Base-by-base conservation (phyloP, 1,284 basidiomycete genomes). In the Earliella scabrosa region DNA sequence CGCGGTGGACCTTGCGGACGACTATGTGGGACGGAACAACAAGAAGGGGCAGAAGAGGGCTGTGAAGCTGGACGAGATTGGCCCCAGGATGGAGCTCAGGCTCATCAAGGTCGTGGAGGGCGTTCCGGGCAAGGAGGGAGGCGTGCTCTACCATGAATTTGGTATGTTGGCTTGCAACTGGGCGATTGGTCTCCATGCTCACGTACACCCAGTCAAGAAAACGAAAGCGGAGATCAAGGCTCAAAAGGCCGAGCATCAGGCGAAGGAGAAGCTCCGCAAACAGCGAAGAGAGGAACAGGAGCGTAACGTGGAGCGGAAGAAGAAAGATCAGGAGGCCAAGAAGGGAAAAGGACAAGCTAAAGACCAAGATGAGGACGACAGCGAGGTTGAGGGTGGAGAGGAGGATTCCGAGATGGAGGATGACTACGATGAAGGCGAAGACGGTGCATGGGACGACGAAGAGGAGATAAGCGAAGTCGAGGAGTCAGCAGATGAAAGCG, bases 31-130 rank as follows among this genome's bases (percentile, higher is more conserved):
- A 18, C 78, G 96, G 68, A 97, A 96, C 59, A 98, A 98, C 72
- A 88, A 88, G 68, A 93, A 90, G 71, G 95, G 95, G 2, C 86
- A 92, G 69, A 88, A 92, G 74, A 86, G 95, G 61, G 97, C 97
- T 2, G 93, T 99, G 1, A 82, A 88, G 58, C 77, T 99, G 54
- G 90, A 96, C 53, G 97, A 99, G 75, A 87, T 98, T 48, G 97
- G 97, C 0, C 97, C 97, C 26, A 80, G 97, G 65, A 89, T 99
- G 86, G 97, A 99, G 74, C 76, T 98, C 63, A 83, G 85, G 64
- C 79, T 99, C 60, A 86, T 98, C 69, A 99, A 99, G 80, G 93
- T 99, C 60, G 86, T 89, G 18, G 96, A 98, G 73, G 95, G 96
- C n/a, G 78, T 93, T 8, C 93, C 94, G 3, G 94, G 94, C 9